Evolutionary conservation across 441 rosid species (phyloP).

Genomic region (Hura crepitans): DNA sequence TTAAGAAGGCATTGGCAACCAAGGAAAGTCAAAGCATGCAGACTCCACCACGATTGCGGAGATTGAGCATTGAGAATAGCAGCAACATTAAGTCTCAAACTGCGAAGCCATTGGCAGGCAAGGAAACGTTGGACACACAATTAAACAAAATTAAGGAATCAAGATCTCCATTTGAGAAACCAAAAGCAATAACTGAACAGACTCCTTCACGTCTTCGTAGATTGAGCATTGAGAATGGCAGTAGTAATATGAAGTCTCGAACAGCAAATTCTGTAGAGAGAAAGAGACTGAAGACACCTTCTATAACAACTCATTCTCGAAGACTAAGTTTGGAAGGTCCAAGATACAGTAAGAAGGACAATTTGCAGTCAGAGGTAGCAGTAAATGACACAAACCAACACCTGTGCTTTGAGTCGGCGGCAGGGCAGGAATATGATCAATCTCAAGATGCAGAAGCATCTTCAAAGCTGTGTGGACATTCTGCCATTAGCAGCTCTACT

Average conservation of each 20-base stretch:
- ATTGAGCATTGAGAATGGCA: conserved; percentile 60
- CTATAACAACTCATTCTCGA: conserved; percentile 40
- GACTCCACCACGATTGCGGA: conserved; percentile 39
- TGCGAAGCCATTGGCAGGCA: conserved; percentile 53
- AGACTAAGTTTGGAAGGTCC: conserved; percentile 70
- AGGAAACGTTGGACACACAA: conserved; percentile 36
- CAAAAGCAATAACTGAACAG: conserved; percentile 29
- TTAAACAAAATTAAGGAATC: conserved; percentile 33
- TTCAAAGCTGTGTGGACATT: conserved; percentile 26
- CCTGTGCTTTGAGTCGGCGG: conserved; percentile 24
- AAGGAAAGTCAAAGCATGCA: conserved; percentile 42
- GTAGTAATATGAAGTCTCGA: conserved; percentile 46
- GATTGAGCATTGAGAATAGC: conserved; percentile 61
- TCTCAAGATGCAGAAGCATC: conserved; percentile 35
- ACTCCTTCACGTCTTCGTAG: conserved; percentile 48
- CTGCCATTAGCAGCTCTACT: conserved; percentile 28
- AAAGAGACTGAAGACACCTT: conserved; percentile 48
- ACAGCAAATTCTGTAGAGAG: conserved; percentile 34
- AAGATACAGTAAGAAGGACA: conserved; percentile 35
- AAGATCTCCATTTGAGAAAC: conserved; percentile 40
- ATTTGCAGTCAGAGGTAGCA: conserved; percentile 23
- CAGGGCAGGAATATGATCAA: conserved; percentile 30
- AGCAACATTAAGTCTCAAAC: conserved; percentile 38
- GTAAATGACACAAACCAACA: conserved; percentile 28
- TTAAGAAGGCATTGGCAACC: conserved; percentile 67